These are phyloP conservation scores for Phialophora chinensis DNA, from an alignment of 2,329 filamentous ascomycete genomes.

Conservation along the genomic window DNA sequence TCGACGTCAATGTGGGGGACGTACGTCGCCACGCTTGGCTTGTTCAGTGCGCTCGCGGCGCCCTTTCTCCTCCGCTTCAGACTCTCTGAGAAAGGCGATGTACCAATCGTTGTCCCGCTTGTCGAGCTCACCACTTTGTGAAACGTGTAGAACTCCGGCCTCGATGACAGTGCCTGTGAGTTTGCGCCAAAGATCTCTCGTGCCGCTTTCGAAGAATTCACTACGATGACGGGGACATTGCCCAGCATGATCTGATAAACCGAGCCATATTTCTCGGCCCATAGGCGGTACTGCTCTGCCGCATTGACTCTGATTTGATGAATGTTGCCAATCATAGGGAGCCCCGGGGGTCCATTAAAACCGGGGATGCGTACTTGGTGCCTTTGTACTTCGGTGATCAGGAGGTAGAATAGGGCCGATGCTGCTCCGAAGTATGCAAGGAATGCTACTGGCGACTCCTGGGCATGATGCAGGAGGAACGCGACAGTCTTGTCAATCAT, in stretches of 20 bases:
- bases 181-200: conserved; percentile 60
- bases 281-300: conserved; percentile 62
- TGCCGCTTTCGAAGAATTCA: conserved; percentile 61
- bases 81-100: conserved; percentile 69
- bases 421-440: conserved; percentile 31
- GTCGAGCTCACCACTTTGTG: conserved; percentile 60
- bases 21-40: conserved; percentile 68
- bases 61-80: conserved; percentile 69
- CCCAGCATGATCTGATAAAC: conserved; percentile 66
- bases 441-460: conserved; percentile 28
- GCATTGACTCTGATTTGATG: conserved; percentile 62
- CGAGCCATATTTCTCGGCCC: conserved; percentile 57
- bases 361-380: conserved; percentile 52
- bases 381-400: conserved; percentile 59
- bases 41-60: conserved; percentile 69
- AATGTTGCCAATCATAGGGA: conserved; percentile 63
- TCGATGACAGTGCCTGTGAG: conserved; percentile 60
- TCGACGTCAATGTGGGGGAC: conserved; percentile 68
- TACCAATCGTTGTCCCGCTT: conserved; percentile 71
- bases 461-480: conserved; percentile 24
- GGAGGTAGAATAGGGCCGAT: conserved; percentile 49
- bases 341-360: conserved; percentile 56
- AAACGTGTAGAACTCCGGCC: conserved; percentile 65
- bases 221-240: conserved; percentile 62
- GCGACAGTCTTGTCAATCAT: conserved; percentile 37